Evolutionary conservation across 768 basidiomycete genomes (phyloP).

Genomic region (Tricholoma terreum): DNA sequence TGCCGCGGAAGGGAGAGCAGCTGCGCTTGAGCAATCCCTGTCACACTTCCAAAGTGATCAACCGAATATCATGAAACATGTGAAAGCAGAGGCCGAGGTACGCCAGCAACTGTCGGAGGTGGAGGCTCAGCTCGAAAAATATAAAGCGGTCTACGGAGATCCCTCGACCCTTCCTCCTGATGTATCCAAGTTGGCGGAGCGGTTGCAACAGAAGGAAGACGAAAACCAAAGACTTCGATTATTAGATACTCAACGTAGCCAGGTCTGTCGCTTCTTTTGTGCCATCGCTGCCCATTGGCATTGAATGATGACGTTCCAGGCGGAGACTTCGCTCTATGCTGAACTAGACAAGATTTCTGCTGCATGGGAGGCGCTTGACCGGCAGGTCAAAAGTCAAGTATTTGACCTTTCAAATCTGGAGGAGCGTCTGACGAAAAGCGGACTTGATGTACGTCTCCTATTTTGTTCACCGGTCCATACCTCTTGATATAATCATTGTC

Average conservation of each 20-base stretch:
- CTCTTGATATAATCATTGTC: slow-evolving; percentile 8
- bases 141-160: slow-evolving; percentile 63
- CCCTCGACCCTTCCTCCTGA: slow-evolving; percentile 50
- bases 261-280: slow-evolving; percentile 40
- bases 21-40: slow-evolving; percentile 53
- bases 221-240: slow-evolving; percentile 62
- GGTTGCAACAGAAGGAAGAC: slow-evolving; percentile 64
- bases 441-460: slow-evolving; percentile 68
- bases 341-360: slow-evolving; percentile 85
- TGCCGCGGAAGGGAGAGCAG: slow-evolving; percentile 46
- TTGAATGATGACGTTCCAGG: slow-evolving; percentile 35
- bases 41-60: slow-evolving; percentile 44
- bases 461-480: background rate
- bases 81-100: slow-evolving; percentile 48
- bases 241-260: slow-evolving; percentile 59
- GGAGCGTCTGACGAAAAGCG: slow-evolving; percentile 61
- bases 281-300: background rate
- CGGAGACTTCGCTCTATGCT: slow-evolving; percentile 72
- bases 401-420: slow-evolving; percentile 77
- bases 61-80: slow-evolving; percentile 51
- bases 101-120: slow-evolving; percentile 45
- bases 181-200: slow-evolving; percentile 43
- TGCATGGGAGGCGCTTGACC: slow-evolving; percentile 83
- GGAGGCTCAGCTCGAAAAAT: slow-evolving; percentile 52
- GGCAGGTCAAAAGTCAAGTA: slow-evolving; percentile 79